These are phyloP conservation scores for Penicillium sp. DNA, from an alignment of 2,329 filamentous ascomycete genomes.

Conservation along the genomic window DNA sequence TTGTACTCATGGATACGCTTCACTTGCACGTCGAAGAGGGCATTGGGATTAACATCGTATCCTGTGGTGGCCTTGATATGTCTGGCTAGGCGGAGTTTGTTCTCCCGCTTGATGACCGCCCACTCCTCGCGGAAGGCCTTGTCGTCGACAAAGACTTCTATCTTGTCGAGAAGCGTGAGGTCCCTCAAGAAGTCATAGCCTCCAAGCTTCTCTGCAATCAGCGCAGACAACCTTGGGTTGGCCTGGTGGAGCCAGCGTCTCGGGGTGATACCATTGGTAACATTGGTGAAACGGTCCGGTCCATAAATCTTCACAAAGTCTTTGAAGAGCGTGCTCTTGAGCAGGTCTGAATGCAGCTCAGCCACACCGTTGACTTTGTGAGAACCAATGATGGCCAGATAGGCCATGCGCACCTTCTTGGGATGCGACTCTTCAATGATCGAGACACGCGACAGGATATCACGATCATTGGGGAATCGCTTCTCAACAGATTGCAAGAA, in stretches of 20 bases:
- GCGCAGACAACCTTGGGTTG: slow-evolving; percentile 84
- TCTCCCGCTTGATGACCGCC: slow-evolving; percentile 93
- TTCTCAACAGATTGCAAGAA: slow-evolving; percentile 92
- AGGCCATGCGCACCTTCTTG: slow-evolving; percentile 98
- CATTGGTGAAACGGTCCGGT: slow-evolving; percentile 96
- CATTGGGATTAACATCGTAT: slow-evolving; percentile 77
- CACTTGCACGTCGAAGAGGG: slow-evolving; percentile 95
- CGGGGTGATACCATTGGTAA: slow-evolving; percentile 97
- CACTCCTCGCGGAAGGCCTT: slow-evolving; percentile 90
- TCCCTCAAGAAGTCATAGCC: slow-evolving; percentile 85
- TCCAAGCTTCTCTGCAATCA: slow-evolving; percentile 87
- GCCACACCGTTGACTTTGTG: slow-evolving; percentile 99
- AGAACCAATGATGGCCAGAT: slow-evolving; percentile 88
- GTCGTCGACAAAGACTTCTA: slow-evolving; percentile 82
- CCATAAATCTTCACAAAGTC: slow-evolving; percentile 96
- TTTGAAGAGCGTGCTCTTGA: slow-evolving; percentile 99
- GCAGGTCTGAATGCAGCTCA: slow-evolving; percentile 93
- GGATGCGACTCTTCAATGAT: slow-evolving; percentile 96
- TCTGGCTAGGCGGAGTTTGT: slow-evolving; percentile 88
- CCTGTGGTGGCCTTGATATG: slow-evolving; percentile 82
- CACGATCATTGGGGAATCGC: slow-evolving; percentile 82
- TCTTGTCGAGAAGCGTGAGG: slow-evolving; percentile 76
- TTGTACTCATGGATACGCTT: slow-evolving; percentile 99
- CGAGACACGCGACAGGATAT: slow-evolving; percentile 81
- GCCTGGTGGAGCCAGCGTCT: slow-evolving; percentile 96